Percentiles rank a stretch among this genome's conserved stretches.
Conservation (phyloP, 1,284 basidiomycete genomes). For the Puccinia polysora region DNA sequence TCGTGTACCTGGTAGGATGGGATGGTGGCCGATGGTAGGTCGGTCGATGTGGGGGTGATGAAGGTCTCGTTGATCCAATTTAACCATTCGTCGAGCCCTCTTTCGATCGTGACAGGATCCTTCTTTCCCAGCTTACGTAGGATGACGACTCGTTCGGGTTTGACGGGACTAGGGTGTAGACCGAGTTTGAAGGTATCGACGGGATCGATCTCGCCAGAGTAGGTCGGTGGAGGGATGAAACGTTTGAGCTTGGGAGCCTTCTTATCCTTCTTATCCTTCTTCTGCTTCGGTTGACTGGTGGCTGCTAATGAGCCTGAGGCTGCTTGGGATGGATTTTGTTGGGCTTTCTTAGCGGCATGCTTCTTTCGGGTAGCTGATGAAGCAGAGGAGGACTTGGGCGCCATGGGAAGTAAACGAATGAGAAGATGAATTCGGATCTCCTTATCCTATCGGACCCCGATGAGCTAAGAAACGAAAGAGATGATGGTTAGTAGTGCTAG, state of each 20-base stretch:
- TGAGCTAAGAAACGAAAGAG: too few relatives aligned
- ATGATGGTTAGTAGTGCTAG: too few relatives aligned
- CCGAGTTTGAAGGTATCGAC: slow-evolving; percentile 41
- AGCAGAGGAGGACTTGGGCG: slow-evolving; percentile 43
- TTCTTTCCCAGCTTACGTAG: slow-evolving; percentile 40
- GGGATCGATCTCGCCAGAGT: slow-evolving; percentile 37
- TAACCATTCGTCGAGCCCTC: slow-evolving; percentile 40
- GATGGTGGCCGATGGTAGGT: background rate
- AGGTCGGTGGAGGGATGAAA: slow-evolving; percentile 39
- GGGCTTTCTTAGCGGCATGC: slow-evolving; percentile 37
- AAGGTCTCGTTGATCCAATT: slow-evolving; percentile 27
- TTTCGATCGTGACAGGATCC: slow-evolving; percentile 42
- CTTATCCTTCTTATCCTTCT: slow-evolving; percentile 39
- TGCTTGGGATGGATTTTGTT: background rate
- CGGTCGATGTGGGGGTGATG: background rate
- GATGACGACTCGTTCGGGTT: slow-evolving; percentile 31
- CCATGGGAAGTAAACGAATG: too few relatives aligned
- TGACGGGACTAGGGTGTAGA: slow-evolving; percentile 21
- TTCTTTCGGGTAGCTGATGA: slow-evolving; percentile 42
- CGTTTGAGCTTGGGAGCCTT: slow-evolving; percentile 38
- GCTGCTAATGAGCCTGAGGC: background rate
- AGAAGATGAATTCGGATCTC: too few relatives aligned
- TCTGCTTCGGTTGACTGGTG: slow-evolving; percentile 7
- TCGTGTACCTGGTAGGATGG: background rate
- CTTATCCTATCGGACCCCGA: too few relatives aligned